Evolutionary conservation across 2,329 filamentous ascomycete genomes (phyloP).

Genomic region (Apiospora hydei): DNA sequence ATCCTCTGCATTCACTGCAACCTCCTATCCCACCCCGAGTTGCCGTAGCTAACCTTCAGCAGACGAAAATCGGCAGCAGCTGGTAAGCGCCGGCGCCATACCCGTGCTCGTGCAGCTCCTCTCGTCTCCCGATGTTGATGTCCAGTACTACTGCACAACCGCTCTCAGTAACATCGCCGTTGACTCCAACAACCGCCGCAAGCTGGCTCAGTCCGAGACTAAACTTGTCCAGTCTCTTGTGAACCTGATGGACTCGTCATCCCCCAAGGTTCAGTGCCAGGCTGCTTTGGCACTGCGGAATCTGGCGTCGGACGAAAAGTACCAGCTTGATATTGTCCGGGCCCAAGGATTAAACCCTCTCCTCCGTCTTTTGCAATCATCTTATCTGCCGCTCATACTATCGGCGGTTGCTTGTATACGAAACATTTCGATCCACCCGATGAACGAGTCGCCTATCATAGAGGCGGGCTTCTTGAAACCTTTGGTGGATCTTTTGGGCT

Average conservation of each 20-base stretch:
- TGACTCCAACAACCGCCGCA: constrained; percentile 87
- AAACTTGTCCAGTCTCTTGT: constrained; percentile 93
- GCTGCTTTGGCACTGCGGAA: constrained; percentile 93
- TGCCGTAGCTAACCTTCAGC: constrained; percentile 29
- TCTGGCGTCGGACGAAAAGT: constrained; percentile 96
- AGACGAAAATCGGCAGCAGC: constrained; percentile 98
- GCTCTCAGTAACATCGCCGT: constrained; percentile 98
- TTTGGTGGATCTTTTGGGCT: constrained; percentile 90
- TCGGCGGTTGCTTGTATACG: constrained; percentile 98
- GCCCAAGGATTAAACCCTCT: constrained; percentile 85
- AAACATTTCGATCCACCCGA: constrained; percentile 97
- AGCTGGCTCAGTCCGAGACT: constrained; percentile 88
- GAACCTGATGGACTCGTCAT: constrained; percentile 95
- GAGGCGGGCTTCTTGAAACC: constrained; percentile 96
- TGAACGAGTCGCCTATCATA: constrained; percentile 98
- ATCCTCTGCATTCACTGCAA: constrained; percentile 26
- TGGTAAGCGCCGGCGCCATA: constrained; percentile 97
- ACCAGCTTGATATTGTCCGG: constrained; percentile 96
- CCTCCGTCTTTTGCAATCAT: constrained; percentile 89
- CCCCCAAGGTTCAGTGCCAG: constrained; percentile 97
- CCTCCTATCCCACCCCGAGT: constrained; percentile 31
- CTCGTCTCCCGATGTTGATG: constrained; percentile 91
- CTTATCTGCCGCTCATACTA: constrained; percentile 92
- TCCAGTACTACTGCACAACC: constrained; percentile 99
- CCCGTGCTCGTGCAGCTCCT: constrained; percentile 95